Percentiles rank a stretch among this genome's conserved stretches.
Conservation (phyloP, 345 rosid species). For the Corymbia maculata region DNA sequence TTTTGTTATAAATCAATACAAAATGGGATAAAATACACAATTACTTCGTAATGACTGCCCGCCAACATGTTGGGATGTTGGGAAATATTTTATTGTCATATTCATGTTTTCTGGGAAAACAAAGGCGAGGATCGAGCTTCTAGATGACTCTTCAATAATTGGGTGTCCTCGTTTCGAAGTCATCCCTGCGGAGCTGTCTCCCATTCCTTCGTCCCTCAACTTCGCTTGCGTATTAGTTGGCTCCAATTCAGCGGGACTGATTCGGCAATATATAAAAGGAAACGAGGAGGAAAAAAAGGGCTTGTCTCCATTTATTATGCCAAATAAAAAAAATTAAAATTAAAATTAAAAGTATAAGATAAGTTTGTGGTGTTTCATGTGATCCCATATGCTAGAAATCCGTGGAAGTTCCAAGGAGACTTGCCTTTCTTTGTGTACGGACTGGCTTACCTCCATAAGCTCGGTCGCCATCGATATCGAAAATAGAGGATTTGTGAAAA, state of each 20-base stretch:
- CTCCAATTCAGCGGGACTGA: background rate
- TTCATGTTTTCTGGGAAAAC: background rate
- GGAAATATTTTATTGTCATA: background rate
- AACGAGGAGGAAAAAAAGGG: background rate
- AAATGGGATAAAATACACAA: background rate
- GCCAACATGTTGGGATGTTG: background rate
- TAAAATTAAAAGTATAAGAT: background rate
- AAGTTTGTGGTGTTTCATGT: background rate
- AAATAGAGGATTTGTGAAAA: background rate
- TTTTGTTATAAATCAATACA: background rate
- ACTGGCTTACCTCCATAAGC: background rate
- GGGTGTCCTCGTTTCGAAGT: background rate
- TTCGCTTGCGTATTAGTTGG: background rate
- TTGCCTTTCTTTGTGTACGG: background rate
- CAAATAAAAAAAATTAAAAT: background rate
- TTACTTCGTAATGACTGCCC: background rate
- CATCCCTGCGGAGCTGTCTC: background rate
- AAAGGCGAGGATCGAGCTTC: background rate
- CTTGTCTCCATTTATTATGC: background rate
- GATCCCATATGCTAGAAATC: background rate
- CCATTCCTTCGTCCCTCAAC: background rate
- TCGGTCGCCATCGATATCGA: background rate
- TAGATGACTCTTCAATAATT: background rate
- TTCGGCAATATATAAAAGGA: background rate
- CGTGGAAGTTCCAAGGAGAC: background rate